Conservation (phyloP, 2,329 filamentous ascomycete species). For the Phyllosticta citrichinensis region DNA sequence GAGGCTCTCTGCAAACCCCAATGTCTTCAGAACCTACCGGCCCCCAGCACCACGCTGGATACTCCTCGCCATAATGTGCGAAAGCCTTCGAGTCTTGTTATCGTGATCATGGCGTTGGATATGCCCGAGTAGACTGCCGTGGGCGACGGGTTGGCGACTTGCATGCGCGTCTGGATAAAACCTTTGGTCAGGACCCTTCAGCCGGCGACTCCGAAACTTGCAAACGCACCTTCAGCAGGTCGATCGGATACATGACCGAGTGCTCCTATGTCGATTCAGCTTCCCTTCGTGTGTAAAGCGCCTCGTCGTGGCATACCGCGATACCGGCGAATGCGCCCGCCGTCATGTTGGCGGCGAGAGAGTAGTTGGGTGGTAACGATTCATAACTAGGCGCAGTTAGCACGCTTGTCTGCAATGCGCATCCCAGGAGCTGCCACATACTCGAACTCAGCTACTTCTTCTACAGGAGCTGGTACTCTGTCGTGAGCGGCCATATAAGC, state of each 20-base stretch:
- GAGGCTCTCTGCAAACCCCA: not conserved
- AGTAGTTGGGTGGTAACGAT: constrained; percentile 87
- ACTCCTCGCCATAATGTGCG: constrained; percentile 92
- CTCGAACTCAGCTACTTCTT: constrained; percentile 31
- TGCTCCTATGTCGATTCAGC: constrained; percentile 59
- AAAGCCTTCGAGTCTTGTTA: constrained; percentile 81
- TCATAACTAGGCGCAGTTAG: constrained; percentile 58
- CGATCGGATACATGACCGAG: constrained; percentile 97
- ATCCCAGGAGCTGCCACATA: constrained; percentile 17
- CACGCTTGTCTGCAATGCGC: constrained; percentile 1
- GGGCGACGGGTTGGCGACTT: constrained; percentile 77
- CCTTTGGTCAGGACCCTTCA: not conserved
- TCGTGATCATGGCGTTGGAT: constrained; percentile 84
- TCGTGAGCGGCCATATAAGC: constrained; percentile 33
- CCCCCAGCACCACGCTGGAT: constrained; percentile 90
- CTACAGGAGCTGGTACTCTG: constrained; percentile 21
- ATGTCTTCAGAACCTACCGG: constrained; percentile 47
- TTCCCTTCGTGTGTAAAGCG: constrained; percentile 12
- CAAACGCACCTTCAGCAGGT: constrained; percentile 78
- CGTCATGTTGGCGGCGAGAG: constrained; percentile 85
- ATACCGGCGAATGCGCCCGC: constrained; percentile 96
- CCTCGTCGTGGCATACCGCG: constrained; percentile 52
- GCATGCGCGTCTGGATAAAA: constrained; percentile 76
- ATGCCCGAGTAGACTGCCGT: constrained; percentile 80
- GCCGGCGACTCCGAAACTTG: not conserved